A percentile compares a stretch with the other conserved stretches of the same genome.
phyloP scores from a whole-genome alignment of 495 filamentous ascomycete species.

The Pseudevernia furfuracea region DNA sequence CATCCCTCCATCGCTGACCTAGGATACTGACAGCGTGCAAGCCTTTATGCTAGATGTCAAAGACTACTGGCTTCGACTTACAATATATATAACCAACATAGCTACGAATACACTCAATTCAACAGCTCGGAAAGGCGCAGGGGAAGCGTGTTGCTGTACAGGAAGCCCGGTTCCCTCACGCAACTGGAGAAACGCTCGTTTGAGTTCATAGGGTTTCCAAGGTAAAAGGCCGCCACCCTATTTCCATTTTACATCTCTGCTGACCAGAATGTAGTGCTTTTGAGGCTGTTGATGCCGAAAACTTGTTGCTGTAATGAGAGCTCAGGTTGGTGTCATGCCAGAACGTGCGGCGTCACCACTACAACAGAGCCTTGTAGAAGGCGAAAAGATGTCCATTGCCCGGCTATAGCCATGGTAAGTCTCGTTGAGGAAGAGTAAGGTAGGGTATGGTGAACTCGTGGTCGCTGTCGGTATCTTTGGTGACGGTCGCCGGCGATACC shows the following conservation, averaged over 20 bases:
- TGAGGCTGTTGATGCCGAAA: neutral
- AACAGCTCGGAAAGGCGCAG: neutral
- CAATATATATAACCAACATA: neutral
- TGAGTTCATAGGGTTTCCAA: neutral
- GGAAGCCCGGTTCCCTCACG: neutral
- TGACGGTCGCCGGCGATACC: neutral
- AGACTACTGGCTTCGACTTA: neutral
- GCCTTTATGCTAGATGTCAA: neutral
- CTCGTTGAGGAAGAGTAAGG: neutral
- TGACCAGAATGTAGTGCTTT: neutral
- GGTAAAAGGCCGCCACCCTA: neutral
- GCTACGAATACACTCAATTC: neutral
- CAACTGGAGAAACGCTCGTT: neutral
- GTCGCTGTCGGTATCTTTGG: neutral
- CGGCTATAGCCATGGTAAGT: neutral
- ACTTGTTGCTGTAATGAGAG: too few species aligned
- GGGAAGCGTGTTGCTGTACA: neutral
- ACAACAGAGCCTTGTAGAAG: neutral
- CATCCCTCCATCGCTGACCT: too few species aligned
- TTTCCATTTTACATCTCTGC: neutral
- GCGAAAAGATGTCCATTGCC: neutral
- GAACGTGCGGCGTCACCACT: neutral
- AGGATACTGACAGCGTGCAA: neutral
- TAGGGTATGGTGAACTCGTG: neutral
- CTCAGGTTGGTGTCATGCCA: neutral